Conservation (phyloP, 768 basidiomycete species). For the Grammothele lineata region DNA sequence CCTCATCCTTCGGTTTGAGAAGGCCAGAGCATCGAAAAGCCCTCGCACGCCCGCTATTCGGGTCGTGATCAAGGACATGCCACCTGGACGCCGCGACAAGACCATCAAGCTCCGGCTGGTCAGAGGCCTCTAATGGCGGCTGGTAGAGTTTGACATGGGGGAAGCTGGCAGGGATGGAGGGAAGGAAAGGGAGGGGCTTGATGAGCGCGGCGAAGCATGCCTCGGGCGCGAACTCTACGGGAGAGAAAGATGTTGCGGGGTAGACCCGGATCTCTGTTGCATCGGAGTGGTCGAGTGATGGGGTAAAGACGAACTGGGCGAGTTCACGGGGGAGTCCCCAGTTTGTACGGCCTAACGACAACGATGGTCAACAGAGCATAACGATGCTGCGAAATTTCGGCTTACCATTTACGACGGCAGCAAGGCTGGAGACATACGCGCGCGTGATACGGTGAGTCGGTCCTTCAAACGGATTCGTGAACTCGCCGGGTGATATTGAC, state of each 20-base stretch:
- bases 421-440: constrained; percentile 9
- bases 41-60: constrained; percentile 2
- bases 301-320: constrained; percentile 12
- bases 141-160: constrained; percentile 13
- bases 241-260: constrained; percentile 10
- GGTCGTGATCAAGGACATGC: constrained; percentile 4
- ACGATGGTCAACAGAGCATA: background rate
- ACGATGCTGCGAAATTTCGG: no score
- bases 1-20: constrained; percentile 1
- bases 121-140: constrained; percentile 7
- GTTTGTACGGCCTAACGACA: constrained; percentile 6
- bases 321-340: constrained; percentile 15
- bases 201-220: constrained; percentile 13
- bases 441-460: constrained; percentile 11
- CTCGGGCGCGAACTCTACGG: constrained; percentile 1
- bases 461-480: constrained; percentile 7
- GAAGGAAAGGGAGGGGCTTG: constrained; percentile 10
- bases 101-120: background rate
- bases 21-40: constrained; percentile 7
- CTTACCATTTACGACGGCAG: constrained; percentile 10
- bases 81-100: constrained; percentile 6
- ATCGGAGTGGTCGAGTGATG: constrained; percentile 6
- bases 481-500: constrained; percentile 9
- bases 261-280: constrained; percentile 13
- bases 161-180: constrained; percentile 8